phyloP scores from a whole-genome alignment of 257 asterid genomes.

The Nicotiana benthamiana region DNA sequence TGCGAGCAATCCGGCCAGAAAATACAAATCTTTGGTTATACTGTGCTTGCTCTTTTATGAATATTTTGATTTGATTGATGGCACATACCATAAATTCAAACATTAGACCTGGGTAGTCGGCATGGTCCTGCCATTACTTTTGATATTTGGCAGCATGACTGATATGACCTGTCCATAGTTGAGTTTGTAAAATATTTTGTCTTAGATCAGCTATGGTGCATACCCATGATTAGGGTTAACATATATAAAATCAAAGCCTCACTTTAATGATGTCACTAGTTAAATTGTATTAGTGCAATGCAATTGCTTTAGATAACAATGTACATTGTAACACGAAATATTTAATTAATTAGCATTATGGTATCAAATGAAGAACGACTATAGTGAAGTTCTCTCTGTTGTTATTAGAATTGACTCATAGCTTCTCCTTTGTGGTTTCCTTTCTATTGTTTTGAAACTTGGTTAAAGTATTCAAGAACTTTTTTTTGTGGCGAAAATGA shows the following conservation, averaged over 20 bases:
- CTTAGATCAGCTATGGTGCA: not conserved
- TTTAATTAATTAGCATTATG: not conserved
- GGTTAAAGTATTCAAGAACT: not conserved
- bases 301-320: not conserved
- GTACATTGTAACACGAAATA: not conserved
- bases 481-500: not conserved
- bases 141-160: too few species aligned
- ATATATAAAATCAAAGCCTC: not conserved
- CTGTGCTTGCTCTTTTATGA: not conserved
- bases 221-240: not conserved
- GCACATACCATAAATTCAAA: too few species aligned
- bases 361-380: not conserved
- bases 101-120: too few species aligned
- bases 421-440: not conserved
- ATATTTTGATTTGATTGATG: not conserved
- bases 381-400: not conserved
- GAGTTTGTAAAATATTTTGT: not conserved
- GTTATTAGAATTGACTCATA: not conserved
- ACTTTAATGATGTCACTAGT: not conserved
- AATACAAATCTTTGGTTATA: not conserved
- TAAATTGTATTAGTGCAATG: not conserved
- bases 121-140: too few species aligned
- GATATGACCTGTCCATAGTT: not conserved
- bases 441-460: not conserved
- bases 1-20: not conserved